A percentile compares a stretch with the other conserved stretches of the same genome.
These are phyloP conservation scores for Blastocystis sp. DNA, from an alignment of 352 stramenopile genomes.

Conservation along the genomic window DNA sequence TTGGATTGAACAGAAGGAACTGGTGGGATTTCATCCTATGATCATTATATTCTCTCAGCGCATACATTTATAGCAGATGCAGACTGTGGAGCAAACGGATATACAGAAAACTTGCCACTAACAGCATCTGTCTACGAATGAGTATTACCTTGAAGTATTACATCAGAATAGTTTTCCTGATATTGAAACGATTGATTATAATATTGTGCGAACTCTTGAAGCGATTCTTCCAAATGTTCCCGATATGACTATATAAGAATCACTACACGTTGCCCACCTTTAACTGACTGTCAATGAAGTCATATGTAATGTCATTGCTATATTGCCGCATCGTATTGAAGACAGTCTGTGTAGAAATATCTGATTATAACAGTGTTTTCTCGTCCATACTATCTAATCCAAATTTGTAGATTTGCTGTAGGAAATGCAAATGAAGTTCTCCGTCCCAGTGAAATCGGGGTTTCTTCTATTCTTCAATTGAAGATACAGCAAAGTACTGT, in stretches of 20 bases:
- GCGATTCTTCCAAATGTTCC: conserved; percentile 43
- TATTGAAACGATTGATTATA: conserved; percentile 43
- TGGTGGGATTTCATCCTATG: conserved; percentile 3
- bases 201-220: conserved; percentile 23
- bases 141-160: background rate
- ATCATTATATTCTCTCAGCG: background rate
- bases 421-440: conserved; percentile 8
- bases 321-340: conserved; percentile 61
- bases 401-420: conserved; percentile 46
- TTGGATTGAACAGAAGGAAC: background rate
- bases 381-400: conserved; percentile 18
- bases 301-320: conserved; percentile 40
- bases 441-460: conserved; percentile 52
- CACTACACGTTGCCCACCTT: background rate
- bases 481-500: background rate
- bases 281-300: conserved; percentile 43
- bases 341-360: conserved; percentile 31
- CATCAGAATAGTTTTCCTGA: conserved; percentile 39
- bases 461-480: conserved; percentile 7
- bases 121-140: conserved; percentile 11
- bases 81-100: conserved; percentile 48
- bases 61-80: conserved; percentile 15
- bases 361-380: background rate
- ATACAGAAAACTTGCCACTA: conserved; percentile 38
- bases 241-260: background rate